phyloP scores from a whole-genome alignment of 768 basidiomycete genomes.

The Suillus sp. region DNA sequence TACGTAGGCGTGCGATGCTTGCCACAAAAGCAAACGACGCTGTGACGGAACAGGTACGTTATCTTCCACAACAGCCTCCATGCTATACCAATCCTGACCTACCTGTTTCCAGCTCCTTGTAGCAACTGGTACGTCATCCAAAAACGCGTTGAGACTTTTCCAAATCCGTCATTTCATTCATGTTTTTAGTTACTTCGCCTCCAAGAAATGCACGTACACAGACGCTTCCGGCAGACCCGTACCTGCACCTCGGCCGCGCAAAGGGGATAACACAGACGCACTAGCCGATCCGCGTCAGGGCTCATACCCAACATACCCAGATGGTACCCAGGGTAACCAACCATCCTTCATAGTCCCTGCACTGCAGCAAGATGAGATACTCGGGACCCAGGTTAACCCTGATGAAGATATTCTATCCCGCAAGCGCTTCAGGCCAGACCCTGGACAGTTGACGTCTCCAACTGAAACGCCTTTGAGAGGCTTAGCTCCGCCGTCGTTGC shows the following conservation, averaged over 20 bases:
- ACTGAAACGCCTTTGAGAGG: slow-evolving; percentile 34
- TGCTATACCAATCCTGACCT: slow-evolving; percentile 11
- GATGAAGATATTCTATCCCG: slow-evolving; percentile 46
- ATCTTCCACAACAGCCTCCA: slow-evolving; percentile 13
- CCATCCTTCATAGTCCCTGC: slow-evolving; percentile 18
- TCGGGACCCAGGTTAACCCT: slow-evolving; percentile 24
- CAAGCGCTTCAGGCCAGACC: slow-evolving; percentile 53
- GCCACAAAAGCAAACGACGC: slow-evolving; percentile 82
- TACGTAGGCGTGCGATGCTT: slow-evolving; percentile 72
- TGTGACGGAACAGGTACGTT: slow-evolving; percentile 78
- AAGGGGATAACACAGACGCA: slow-evolving; percentile 39
- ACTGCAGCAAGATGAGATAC: slow-evolving; percentile 18
- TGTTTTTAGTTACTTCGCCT: slow-evolving; percentile 68
- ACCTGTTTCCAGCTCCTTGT: slow-evolving; percentile 58
- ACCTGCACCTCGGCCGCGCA: slow-evolving; percentile 62
- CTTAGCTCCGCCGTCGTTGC: slow-evolving; percentile 37
- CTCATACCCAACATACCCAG: slow-evolving; percentile 20
- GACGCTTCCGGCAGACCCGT: slow-evolving; percentile 80
- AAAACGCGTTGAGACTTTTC: neutral
- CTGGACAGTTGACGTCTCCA: slow-evolving; percentile 42
- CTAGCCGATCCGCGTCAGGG: slow-evolving; percentile 30
- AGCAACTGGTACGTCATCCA: slow-evolving; percentile 66
- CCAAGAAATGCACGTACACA: slow-evolving; percentile 80
- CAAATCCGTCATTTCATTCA: slow-evolving; percentile 13
- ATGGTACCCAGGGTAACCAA: slow-evolving; percentile 17